Conservation (phyloP, 1,139 yeast genomes). For the Geotrichum aggregatum region DNA sequence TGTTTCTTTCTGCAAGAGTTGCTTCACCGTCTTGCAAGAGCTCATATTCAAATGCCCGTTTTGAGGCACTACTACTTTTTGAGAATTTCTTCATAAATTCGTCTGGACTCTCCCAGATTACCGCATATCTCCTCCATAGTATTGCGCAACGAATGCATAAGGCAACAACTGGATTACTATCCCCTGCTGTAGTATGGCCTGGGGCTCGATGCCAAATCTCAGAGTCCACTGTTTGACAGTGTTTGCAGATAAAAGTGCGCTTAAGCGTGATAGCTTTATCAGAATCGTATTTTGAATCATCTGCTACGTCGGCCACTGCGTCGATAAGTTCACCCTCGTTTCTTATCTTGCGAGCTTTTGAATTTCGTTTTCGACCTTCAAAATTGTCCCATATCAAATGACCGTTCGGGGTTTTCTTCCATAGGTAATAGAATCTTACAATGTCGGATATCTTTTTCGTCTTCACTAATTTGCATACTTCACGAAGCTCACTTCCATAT, state of each 20-base stretch:
- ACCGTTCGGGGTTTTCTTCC: conserved; percentile 86
- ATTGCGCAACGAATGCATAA: conserved; percentile 83
- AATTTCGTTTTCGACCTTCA: conserved; percentile 63
- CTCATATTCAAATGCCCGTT: conserved; percentile 66
- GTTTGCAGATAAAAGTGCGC: conserved; percentile 54
- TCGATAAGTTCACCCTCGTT: conserved; percentile 38
- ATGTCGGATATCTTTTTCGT: conserved; percentile 71
- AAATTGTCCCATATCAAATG: conserved; percentile 76
- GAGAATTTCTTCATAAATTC: conserved; percentile 54
- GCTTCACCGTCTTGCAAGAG: conserved; percentile 59
- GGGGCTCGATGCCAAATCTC: conserved; percentile 69
- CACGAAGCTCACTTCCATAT: conserved; percentile 76
- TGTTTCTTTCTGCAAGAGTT: conserved; percentile 37
- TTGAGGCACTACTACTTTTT: conserved; percentile 50
- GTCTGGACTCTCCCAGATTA: conserved; percentile 78
- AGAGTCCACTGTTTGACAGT: conserved; percentile 55
- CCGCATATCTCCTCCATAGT: conserved; percentile 87
- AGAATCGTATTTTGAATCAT: conserved; percentile 65
- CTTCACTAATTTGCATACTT: conserved; percentile 63
- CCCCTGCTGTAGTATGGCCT: conserved; percentile 49
- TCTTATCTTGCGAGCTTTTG: conserved; percentile 34
- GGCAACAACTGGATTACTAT: conserved; percentile 45
- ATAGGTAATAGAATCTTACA: conserved; percentile 78
- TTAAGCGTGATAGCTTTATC: conserved; percentile 43
- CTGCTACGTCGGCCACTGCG: conserved; percentile 59